phyloP scores from a whole-genome alignment of 2,329 filamentous ascomycete species.

The Sporothrix inflata region DNA sequence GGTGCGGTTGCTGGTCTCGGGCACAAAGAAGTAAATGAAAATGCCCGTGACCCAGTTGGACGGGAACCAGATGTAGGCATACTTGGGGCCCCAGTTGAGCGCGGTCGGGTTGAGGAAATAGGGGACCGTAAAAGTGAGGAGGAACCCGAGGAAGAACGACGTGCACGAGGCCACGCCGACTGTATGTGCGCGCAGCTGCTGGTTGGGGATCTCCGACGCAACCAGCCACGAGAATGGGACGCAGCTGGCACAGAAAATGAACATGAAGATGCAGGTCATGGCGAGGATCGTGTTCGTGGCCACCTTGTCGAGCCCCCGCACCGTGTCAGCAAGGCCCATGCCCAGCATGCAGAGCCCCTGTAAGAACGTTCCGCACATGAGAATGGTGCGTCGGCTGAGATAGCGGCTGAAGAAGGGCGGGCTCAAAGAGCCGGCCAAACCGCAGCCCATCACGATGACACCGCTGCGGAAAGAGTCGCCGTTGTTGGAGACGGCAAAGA shows the following conservation, averaged over 20 bases:
- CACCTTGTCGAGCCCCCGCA: too few species aligned
- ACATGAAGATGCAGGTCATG: neutral
- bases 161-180: neutral
- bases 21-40: neutral
- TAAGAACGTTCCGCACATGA: too few species aligned
- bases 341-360: too few species aligned
- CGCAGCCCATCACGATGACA: too few species aligned
- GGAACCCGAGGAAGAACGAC: neutral
- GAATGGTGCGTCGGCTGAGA: too few species aligned
- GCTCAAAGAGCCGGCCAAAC: too few species aligned
- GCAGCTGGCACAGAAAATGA: neutral
- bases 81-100: neutral
- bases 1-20: neutral
- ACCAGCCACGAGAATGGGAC: neutral
- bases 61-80: neutral
- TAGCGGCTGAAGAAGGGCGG: too few species aligned
- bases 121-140: neutral
- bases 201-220: neutral
- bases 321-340: too few species aligned
- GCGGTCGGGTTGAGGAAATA: neutral
- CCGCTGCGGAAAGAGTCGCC: too few species aligned
- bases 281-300: too few species aligned
- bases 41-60: neutral
- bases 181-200: neutral
- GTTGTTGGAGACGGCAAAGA: neutral